Conservation (phyloP, 2,329 filamentous ascomycete genomes). For the Pseudogymnoascus sp. region DNA sequence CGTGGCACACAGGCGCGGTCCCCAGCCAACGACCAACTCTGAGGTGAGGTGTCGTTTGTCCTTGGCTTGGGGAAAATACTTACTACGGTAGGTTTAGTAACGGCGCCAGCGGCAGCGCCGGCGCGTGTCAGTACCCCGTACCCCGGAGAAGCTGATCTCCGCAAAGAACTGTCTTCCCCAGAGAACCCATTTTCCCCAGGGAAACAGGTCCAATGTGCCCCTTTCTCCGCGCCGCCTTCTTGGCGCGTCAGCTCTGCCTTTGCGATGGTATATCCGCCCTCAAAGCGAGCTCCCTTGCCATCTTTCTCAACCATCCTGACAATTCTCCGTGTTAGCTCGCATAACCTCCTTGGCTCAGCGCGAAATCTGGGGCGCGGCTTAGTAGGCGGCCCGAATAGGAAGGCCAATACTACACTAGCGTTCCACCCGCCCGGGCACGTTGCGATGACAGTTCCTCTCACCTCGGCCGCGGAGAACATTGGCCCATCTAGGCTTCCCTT, state of each 20-base stretch:
- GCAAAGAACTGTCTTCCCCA: not conserved
- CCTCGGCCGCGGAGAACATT: not conserved
- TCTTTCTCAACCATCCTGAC: not conserved
- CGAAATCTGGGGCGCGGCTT: conserved; percentile 4
- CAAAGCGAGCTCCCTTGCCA: not conserved
- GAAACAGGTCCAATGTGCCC: not conserved
- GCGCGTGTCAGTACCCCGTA: not conserved
- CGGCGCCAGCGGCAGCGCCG: not conserved
- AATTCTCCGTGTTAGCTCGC: not conserved
- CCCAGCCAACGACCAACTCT: no score
- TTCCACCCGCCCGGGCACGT: conserved; percentile 1
- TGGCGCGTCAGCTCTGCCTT: not conserved
- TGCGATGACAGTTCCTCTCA: not conserved
- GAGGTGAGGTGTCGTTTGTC: not conserved
- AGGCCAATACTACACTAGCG: not conserved
- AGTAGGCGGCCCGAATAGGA: not conserved
- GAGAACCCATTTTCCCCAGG: not conserved
- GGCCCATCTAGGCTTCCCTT: not conserved
- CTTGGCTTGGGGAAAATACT: not conserved
- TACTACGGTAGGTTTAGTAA: conserved; percentile 2
- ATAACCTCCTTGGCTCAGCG: not conserved
- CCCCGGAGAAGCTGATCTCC: not conserved
- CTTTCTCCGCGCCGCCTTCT: not conserved
- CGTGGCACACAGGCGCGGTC: not conserved
- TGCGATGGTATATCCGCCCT: not conserved